A percentile compares a stretch with the other conserved stretches of the same genome.
Evolutionary conservation across 1,139 yeast species (phyloP).

Genomic region (Yamadazyma taylorii): DNA sequence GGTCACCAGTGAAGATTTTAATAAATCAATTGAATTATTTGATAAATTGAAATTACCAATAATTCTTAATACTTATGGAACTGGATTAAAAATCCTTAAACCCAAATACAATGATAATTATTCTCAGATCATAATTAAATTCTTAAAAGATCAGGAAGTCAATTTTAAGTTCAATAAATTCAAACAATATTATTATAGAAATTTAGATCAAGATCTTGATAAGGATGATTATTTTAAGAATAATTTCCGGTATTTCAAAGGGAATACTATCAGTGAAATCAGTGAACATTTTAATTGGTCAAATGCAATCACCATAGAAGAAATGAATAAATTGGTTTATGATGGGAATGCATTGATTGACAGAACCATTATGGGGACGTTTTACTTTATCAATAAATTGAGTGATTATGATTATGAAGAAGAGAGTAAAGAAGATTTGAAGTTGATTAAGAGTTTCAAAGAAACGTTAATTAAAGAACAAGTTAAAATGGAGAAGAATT

Average conservation of each 20-base stretch:
- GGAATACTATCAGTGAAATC: conserved; percentile 39
- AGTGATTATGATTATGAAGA: conserved; percentile 8
- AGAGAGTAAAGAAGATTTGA: conserved; percentile 9
- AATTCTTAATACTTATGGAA: conserved; percentile 29
- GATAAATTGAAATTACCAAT: conserved; percentile 36
- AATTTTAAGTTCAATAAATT: conserved; percentile 27
- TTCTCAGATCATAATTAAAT: conserved; percentile 26
- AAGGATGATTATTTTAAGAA: conserved; percentile 26
- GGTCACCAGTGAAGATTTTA: conserved; percentile 32
- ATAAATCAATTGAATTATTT: conserved; percentile 30
- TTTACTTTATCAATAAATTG: conserved; percentile 39
- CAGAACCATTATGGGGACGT: conserved; percentile 61
- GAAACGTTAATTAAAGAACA: conserved; percentile 6
- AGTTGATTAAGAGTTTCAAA: conserved; percentile 3
- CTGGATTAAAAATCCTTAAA: conserved; percentile 37
- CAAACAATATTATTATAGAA: conserved; percentile 19
- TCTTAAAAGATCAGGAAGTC: conserved; percentile 24
- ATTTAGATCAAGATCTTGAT: conserved; percentile 14
- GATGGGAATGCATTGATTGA: conserved; percentile 65
- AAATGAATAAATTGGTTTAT: conserved; percentile 59
- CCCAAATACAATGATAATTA: conserved; percentile 23
- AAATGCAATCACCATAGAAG: conserved; percentile 65
- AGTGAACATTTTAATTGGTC: conserved; percentile 57
- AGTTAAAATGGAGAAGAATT: conserved; percentile 1
- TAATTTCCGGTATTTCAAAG: conserved; percentile 28